Evolutionary conservation across 164 flowering plant species (phyloP), one percentile per base, ranked within the genome.

Genomic region (Stephania yunnanensis): DNA sequence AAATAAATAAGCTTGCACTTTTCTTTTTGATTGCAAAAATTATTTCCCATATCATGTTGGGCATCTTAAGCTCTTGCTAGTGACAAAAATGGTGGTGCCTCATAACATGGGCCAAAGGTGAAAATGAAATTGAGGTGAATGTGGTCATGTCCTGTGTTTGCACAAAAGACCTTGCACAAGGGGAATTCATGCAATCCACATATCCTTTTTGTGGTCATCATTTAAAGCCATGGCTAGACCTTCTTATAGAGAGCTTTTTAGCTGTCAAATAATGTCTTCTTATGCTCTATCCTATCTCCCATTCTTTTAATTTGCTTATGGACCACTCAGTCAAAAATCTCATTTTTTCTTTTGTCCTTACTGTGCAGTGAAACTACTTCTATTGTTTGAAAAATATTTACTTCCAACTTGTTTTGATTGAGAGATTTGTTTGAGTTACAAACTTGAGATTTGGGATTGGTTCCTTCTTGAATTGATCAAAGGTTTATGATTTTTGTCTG

Each of bases 261-360:
- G 85, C 83, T 82, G 84, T 81, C 79, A 75, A 52, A 50, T 83
- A 25, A 73, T 83, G 86, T 82, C 83, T 73, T 85, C 74, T 80
- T 76, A 52, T 78, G 83, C 68, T 29, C 12, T 55, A 10, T 70
- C 73, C 64, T 50, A 9, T 70, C 66, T 71, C 65, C 55, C 19
- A 29, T 58, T 58, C n/a, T 58, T 25, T 8, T 70, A 80, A 31
- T 71, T 68, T 73, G 79, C 67, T 61, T 69, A 63, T 69, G 84
- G 79, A 74, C 81, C 81, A 77, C 82, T 67, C 13, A 19, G 42
- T 68, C 2, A n/a, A 42, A 42, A 15, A 46, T 74, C 20, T 45
- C 64, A 25, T 30, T 13, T 25, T n/a, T 10, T 53, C n/a, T n/a
- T 72, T 9, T 53, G n/a, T 44, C 20, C 55, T 70, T 61, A 65